These are phyloP conservation scores for Trichaptum fuscoviolaceum DNA, from an alignment of 768 basidiomycete genomes.

Conservation along the genomic window DNA sequence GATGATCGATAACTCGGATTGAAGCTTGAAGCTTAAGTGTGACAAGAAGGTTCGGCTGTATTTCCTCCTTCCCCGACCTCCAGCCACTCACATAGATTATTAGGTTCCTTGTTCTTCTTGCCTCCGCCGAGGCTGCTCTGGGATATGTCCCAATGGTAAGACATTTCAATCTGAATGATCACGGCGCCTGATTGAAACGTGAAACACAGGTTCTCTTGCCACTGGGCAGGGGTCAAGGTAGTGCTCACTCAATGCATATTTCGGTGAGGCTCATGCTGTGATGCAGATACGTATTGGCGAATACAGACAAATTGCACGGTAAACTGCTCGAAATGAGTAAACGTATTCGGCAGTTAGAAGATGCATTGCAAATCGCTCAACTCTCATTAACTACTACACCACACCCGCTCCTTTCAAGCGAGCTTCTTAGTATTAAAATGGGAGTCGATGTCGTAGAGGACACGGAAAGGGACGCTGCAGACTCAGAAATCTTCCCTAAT, in stretches of 20 bases:
- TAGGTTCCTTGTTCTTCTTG: slow-evolving; percentile 9
- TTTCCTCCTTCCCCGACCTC: neutral
- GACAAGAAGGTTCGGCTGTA: slow-evolving; percentile 57
- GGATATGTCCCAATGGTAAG: slow-evolving; percentile 67
- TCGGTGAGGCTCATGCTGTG: neutral
- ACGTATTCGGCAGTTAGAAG: slow-evolving; percentile 58
- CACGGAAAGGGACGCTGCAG: neutral
- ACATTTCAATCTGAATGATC: slow-evolving; percentile 13
- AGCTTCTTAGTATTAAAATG: slow-evolving; percentile 29
- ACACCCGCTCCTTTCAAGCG: slow-evolving; percentile 55
- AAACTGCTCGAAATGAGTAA: slow-evolving; percentile 64
- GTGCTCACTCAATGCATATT: slow-evolving; percentile 6
- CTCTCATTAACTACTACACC: slow-evolving; percentile 44
- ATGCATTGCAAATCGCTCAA: slow-evolving; percentile 45
- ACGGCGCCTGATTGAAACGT: slow-evolving; percentile 9
- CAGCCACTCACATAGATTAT: neutral
- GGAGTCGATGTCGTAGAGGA: neutral
- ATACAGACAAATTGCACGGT: slow-evolving; percentile 54
- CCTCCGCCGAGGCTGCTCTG: slow-evolving; percentile 67
- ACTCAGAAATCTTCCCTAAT: slow-evolving; percentile 44
- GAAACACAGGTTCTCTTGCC: slow-evolving; percentile 55
- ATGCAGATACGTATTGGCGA: slow-evolving; percentile 37
- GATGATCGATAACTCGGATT: neutral
- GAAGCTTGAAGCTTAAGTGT: slow-evolving; percentile 67
- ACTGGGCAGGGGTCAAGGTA: slow-evolving; percentile 75